A percentile compares a stretch with the other conserved stretches of the same genome.
Evolutionary conservation across 2,329 filamentous ascomycete genomes (phyloP).

Genomic region (Trichophyton rubrum): DNA sequence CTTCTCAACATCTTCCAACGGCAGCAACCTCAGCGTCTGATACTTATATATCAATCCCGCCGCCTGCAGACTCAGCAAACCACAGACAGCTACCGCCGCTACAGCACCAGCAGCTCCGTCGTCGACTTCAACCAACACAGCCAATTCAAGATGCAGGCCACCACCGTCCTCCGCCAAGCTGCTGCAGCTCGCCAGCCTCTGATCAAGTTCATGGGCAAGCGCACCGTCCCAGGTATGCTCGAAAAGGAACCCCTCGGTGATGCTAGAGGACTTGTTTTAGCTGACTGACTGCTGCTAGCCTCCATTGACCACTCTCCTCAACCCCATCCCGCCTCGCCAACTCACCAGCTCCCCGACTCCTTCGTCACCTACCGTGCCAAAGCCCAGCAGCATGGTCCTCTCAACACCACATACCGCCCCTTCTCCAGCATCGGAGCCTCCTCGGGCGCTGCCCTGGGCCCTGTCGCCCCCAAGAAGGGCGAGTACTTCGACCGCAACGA

Average conservation of each 20-base stretch:
- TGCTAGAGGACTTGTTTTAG: background rate
- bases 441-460: conserved; percentile 58
- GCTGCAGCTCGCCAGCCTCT: conserved; percentile 31
- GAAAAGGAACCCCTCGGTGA: background rate
- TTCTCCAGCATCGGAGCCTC: conserved; percentile 43
- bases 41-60: background rate
- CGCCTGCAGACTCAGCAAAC: background rate
- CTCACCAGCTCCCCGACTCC: conserved; percentile 44
- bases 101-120: background rate
- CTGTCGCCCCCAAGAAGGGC: conserved; percentile 57
- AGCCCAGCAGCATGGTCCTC: conserved; percentile 54
- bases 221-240: conserved; percentile 33
- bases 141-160: conserved; percentile 28
- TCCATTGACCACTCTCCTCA: conserved; percentile 44
- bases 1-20: background rate
- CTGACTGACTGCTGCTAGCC: conserved; percentile 19
- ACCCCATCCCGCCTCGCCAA: conserved; percentile 46
- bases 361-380: conserved; percentile 51
- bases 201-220: conserved; percentile 40
- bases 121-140: conserved; percentile 14
- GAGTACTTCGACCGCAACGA: conserved; percentile 81
- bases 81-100: background rate
- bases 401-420: conserved; percentile 27
- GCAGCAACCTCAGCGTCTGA: background rate
- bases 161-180: conserved; percentile 28